These are phyloP conservation scores for Candida sphagnicola DNA, from an alignment of 805 yeast genomes.

Conservation along the genomic window DNA sequence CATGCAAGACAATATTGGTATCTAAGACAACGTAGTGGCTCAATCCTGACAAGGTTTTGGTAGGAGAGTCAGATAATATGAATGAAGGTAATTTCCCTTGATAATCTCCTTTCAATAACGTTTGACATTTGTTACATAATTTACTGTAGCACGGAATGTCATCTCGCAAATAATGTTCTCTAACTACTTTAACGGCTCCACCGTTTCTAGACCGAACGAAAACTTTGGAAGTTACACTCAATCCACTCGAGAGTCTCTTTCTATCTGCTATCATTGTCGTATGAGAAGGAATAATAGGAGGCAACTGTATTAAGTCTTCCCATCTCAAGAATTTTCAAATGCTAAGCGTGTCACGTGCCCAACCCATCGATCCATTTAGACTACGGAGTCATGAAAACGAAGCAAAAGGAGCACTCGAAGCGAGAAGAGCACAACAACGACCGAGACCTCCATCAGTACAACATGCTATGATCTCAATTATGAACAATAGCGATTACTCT, in stretches of 20 bases:
- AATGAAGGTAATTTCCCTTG: constrained; percentile 63
- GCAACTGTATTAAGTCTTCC: not conserved
- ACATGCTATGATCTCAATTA: no score
- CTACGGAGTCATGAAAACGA: no score
- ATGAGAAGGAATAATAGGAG: not conserved
- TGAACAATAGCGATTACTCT: no score
- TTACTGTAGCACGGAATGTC: constrained; percentile 90
- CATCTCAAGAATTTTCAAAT: not conserved
- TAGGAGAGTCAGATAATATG: constrained; percentile 62
- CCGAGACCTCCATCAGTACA: no score
- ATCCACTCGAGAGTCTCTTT: constrained; percentile 37
- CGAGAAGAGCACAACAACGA: no score
- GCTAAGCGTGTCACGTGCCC: no score
- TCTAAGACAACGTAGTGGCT: constrained; percentile 84
- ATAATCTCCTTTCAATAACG: constrained; percentile 56
- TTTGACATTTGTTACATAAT: constrained; percentile 60
- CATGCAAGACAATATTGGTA: constrained; percentile 82
- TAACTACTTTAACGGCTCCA: constrained; percentile 81
- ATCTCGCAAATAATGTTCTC: constrained; percentile 89
- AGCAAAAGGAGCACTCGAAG: not conserved
- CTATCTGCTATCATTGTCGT: constrained; percentile 18
- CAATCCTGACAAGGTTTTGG: constrained; percentile 44
- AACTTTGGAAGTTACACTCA: constrained; percentile 78
- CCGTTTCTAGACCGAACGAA: constrained; percentile 90
- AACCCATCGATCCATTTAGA: no score